These are phyloP conservation scores for Coemansia guatemalensis DNA, from an alignment of 192 early-diverging fungal species.

Conservation along the genomic window DNA sequence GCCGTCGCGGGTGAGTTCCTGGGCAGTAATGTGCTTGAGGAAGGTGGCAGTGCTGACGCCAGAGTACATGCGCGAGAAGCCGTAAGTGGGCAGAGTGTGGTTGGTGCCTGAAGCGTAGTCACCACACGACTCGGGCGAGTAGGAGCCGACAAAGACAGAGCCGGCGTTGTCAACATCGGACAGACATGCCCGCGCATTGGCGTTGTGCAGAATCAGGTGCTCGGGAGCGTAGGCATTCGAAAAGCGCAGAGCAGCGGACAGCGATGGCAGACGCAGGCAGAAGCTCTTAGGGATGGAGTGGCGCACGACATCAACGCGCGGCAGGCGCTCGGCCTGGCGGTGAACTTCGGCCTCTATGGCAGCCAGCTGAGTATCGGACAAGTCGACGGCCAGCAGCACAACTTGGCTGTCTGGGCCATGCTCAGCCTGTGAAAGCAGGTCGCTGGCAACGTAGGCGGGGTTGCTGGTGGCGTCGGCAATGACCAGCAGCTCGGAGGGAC, in stretches of 20 bases:
- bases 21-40: slow-evolving; percentile 96
- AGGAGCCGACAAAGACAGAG: slow-evolving; percentile 95
- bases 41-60: slow-evolving; percentile 97
- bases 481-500: slow-evolving; percentile 99
- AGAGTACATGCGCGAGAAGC: slow-evolving; percentile 97
- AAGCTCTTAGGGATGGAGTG: slow-evolving; percentile 85
- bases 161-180: slow-evolving; percentile 84
- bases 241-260: slow-evolving; percentile 84
- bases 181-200: slow-evolving; percentile 65
- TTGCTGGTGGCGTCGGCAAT: slow-evolving; percentile 84
- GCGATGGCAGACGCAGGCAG: slow-evolving; percentile 65
- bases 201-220: slow-evolving; percentile 94
- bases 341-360: slow-evolving; percentile 80
- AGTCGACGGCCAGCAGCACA: slow-evolving; percentile 83
- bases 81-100: slow-evolving; percentile 99
- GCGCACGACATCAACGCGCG: slow-evolving; percentile 86
- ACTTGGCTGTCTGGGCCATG: slow-evolving; percentile 97
- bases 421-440: slow-evolving; percentile 96
- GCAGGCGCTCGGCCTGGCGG: slow-evolving; percentile 78
- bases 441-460: slow-evolving; percentile 92
- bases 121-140: slow-evolving; percentile 96
- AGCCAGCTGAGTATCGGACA: slow-evolving; percentile 65
- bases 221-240: slow-evolving; percentile 97
- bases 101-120: slow-evolving; percentile 99
- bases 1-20: slow-evolving; percentile 86